Evolutionary conservation across 768 basidiomycete species (phyloP).

Genomic region (Rhodocollybia butyracea): DNA sequence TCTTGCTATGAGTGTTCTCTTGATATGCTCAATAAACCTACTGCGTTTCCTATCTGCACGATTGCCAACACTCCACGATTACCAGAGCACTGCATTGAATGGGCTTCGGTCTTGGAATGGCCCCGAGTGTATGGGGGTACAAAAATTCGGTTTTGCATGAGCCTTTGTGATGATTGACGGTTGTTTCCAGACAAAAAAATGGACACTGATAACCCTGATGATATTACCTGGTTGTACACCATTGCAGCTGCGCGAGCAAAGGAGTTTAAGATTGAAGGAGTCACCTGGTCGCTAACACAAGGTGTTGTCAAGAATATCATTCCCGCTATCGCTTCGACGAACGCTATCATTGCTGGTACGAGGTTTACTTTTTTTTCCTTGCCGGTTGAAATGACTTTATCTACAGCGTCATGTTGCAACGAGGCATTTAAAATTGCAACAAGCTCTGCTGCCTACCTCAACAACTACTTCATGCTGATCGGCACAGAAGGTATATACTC

Average conservation of each 20-base stretch:
- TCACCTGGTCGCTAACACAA: constrained; percentile 96
- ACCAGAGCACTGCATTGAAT: constrained; percentile 99
- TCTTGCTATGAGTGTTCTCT: constrained; percentile 98
- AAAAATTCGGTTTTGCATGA: constrained; percentile 10
- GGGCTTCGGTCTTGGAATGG: constrained; percentile 99
- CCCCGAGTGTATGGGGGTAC: constrained; percentile 87
- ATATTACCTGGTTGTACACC: constrained; percentile 91
- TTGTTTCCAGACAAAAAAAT: constrained; percentile 77
- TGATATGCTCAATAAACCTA: constrained; percentile 97
- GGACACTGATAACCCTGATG: constrained; percentile 96
- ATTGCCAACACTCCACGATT: constrained; percentile 98
- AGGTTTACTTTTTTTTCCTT: not conserved
- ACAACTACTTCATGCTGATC: constrained; percentile 98
- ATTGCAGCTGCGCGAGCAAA: constrained; percentile 79
- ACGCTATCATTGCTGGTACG: constrained; percentile 94
- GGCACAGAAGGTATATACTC: constrained; percentile 97
- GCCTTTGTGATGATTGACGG: constrained; percentile 1
- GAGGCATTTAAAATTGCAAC: constrained; percentile 99
- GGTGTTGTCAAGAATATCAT: constrained; percentile 99
- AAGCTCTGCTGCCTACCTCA: constrained; percentile 87
- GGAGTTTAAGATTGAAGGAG: constrained; percentile 96
- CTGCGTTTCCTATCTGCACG: constrained; percentile 96
- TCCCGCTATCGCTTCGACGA: constrained; percentile 97
- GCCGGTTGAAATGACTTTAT: constrained; percentile 7
- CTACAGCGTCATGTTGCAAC: constrained; percentile 92